Evolutionary conservation across 495 filamentous ascomycete genomes (phyloP), one percentile per base, ranked within the genome.

Genomic region (Chaetomium tenue): DNA sequence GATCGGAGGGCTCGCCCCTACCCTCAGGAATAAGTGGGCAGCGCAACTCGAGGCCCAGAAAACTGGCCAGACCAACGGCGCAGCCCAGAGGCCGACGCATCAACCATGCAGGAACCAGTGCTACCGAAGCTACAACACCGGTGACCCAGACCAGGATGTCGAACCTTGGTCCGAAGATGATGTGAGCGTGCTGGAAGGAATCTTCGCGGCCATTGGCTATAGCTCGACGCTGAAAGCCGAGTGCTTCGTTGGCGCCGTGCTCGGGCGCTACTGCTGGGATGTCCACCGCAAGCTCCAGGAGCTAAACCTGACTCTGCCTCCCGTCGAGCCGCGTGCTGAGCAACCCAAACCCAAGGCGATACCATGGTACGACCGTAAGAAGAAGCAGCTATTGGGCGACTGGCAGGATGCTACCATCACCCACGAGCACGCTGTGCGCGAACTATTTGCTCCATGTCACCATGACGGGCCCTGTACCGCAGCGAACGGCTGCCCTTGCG

Each of bases 401-500:
- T 82, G 79, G 80, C 74, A 79, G 68, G 78, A 81, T 18, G 70
- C 72, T 16, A 79, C 78, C 39, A 71, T 73, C 46, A 77, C 77
- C 4, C 78, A 81, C 53, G 77, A 82, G 60, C 76, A 79, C 39
- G 71, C 79, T 12, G 61, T 71, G 26, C 76, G 75, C 18, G 76
- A 78, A 44, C 61, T 75, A 26, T 71, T 70, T 42, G 75, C 77
- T 30, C 78, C 80, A 18, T 83, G 80, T 62, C 71, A 74, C 30
- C 79, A 82, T 58, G 77, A 80, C 33, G 79, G 80, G 2, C 78
- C 79, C 2, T 83, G 80, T 66, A 72, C 71, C 7, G 77, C 70
- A 9, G 67, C 70, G 2, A 81, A 82, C 37, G 67, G 73, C 13
- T 89, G 87, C 66, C 74, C 77, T 5, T 90, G 87, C 67, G 79